Percentiles rank a stretch among this genome's conserved stretches.
Evolutionary conservation across 192 early-diverging fungal genomes (phyloP).

Genomic region (Tieghemiomyces parasiticus): DNA sequence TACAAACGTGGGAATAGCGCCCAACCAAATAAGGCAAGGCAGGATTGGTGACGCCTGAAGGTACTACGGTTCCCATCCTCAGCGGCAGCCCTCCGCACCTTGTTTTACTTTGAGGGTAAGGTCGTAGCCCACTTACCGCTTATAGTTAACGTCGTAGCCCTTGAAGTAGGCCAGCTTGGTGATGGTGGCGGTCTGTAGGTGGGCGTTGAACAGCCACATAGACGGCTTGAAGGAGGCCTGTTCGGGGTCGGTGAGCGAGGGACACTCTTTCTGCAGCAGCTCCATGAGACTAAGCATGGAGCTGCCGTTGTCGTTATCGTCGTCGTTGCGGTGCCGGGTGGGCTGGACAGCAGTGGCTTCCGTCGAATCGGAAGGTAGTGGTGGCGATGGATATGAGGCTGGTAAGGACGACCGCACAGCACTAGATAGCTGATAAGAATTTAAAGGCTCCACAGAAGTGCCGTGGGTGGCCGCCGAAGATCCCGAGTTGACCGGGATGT

Average conservation of each 20-base stretch:
- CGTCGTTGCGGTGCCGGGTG: too few species aligned
- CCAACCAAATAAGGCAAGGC: not conserved
- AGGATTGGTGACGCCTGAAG: not conserved
- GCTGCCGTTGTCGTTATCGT: too few species aligned
- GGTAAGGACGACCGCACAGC: too few species aligned
- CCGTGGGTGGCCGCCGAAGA: too few species aligned
- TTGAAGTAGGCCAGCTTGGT: conserved; percentile 24
- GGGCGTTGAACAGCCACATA: conserved; percentile 50
- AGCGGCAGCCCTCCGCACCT: conserved; percentile 39
- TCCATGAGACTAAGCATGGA: conserved; percentile 5
- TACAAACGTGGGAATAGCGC: not conserved
- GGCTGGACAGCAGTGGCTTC: too few species aligned
- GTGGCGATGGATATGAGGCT: too few species aligned
- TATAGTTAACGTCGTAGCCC: conserved; percentile 35
- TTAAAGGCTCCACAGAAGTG: too few species aligned
- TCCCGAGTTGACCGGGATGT: too few species aligned
- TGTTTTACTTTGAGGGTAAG: too few species aligned
- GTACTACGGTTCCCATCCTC: conserved; percentile 10
- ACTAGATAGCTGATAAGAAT: too few species aligned
- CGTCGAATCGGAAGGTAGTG: too few species aligned
- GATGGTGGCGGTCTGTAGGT: conserved; percentile 66
- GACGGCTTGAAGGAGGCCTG: conserved; percentile 50
- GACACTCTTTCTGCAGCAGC: conserved; percentile 26
- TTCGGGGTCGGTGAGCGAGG: conserved; percentile 30
- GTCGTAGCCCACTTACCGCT: conserved; percentile 38